Conservation (phyloP, 345 rosid species). For the Arabidopsis arenosa region DNA sequence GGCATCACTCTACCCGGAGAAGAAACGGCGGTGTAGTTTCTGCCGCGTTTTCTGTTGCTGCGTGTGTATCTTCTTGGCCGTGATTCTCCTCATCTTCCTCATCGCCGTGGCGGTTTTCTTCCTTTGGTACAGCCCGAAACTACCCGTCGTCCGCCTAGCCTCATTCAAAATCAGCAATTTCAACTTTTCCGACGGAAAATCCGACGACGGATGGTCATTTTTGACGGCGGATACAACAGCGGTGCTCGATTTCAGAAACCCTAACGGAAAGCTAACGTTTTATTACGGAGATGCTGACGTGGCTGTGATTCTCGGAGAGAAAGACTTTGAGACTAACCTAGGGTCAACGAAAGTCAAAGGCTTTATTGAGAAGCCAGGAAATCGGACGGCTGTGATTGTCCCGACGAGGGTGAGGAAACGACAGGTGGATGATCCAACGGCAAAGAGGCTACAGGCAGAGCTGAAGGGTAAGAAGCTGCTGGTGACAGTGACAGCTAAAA, state of each 20-base stretch:
- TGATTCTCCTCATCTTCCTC: conserved; percentile 48
- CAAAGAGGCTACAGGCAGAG: conserved; percentile 44
- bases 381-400: conserved; percentile 60
- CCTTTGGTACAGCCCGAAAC: conserved; percentile 77
- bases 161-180: conserved; percentile 58
- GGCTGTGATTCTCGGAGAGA: conserved; percentile 45
- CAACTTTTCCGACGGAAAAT: conserved; percentile 48
- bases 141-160: conserved; percentile 69
- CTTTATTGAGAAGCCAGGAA: conserved; percentile 52
- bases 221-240: conserved; percentile 55
- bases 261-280: conserved; percentile 57
- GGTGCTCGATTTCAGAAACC: conserved; percentile 65
- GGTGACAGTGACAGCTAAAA: conserved; percentile 58
- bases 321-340: conserved; percentile 46
- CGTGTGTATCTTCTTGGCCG: conserved; percentile 37
- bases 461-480: conserved; percentile 48
- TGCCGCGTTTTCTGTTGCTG: conserved; percentile 66
- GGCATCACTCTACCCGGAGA: conserved; percentile 54
- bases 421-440: conserved; percentile 55
- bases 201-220: conserved; percentile 58
- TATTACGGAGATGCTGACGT: conserved; percentile 55
- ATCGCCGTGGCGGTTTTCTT: conserved; percentile 52
- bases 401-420: conserved; percentile 51
- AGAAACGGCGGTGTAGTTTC: conserved; percentile 45
- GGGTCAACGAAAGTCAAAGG: conserved; percentile 53